These are phyloP conservation scores for Phytophthora lateralis DNA, from an alignment of 352 stramenopile species.

Conservation along the genomic window DNA sequence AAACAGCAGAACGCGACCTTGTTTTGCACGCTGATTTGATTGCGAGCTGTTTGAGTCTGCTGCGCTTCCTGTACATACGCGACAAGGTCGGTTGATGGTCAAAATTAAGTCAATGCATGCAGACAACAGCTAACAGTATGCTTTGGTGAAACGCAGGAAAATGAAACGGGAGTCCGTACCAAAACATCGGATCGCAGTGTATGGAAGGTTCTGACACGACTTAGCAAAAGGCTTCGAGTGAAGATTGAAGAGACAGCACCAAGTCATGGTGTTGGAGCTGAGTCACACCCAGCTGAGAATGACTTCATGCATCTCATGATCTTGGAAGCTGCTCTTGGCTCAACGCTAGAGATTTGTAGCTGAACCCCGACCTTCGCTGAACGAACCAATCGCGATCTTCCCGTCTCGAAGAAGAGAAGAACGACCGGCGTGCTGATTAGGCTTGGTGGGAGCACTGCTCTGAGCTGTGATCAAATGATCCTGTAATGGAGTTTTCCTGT, in stretches of 20 bases:
- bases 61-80: conserved; percentile 67
- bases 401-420: conserved; percentile 32
- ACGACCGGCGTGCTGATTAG: conserved; percentile 13
- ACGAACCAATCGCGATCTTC: too few species aligned
- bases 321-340: conserved; percentile 50
- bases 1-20: conserved; percentile 63
- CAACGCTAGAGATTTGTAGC: conserved; percentile 35
- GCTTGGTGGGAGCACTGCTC: neutral
- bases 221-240: conserved; percentile 38
- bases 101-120: neutral
- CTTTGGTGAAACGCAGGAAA: conserved; percentile 25
- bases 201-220: conserved; percentile 24
- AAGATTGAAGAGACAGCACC: conserved; percentile 35
- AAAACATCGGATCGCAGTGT: conserved; percentile 14
- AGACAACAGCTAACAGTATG: neutral
- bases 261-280: neutral
- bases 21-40: conserved; percentile 66
- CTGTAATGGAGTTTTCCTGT: neutral
- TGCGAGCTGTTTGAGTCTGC: conserved; percentile 67
- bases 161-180: conserved; percentile 39
- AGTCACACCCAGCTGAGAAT: conserved; percentile 10
- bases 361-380: conserved; percentile 1
- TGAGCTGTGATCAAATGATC: neutral
- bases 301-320: conserved; percentile 48
- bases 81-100: conserved; percentile 52